A percentile compares a stretch with the other conserved stretches of the same genome.
Evolutionary conservation across 371 early-diverging fungal species (phyloP).

Genomic region (Chytridium lagenaria): DNA sequence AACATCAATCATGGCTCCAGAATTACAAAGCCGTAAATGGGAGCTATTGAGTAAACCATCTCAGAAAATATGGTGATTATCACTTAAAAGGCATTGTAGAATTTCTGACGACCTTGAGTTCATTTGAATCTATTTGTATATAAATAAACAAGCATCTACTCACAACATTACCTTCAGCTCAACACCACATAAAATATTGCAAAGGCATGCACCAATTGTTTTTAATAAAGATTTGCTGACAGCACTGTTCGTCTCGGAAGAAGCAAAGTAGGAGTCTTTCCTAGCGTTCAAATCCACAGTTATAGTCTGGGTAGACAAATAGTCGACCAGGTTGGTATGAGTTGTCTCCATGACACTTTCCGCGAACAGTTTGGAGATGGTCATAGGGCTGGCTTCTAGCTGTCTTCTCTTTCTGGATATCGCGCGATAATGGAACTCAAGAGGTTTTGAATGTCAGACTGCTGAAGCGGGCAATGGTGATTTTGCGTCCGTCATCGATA

Average conservation of each 20-base stretch:
- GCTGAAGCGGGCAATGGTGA: not conserved
- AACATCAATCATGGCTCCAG: conserved; percentile 7
- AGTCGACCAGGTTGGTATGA: not conserved
- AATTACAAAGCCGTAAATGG: conserved; percentile 1
- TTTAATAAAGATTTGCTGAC: not conserved
- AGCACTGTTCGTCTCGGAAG: not conserved
- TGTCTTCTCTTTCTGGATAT: not conserved
- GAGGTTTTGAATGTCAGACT: not conserved
- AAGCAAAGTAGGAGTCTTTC: too few species aligned
- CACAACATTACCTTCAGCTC: not conserved
- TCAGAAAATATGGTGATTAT: not conserved
- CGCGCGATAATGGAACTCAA: not conserved
- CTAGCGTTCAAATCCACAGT: not conserved
- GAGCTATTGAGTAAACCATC: not conserved
- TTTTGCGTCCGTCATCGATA: not conserved
- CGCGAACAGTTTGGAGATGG: not conserved
- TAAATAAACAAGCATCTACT: not conserved
- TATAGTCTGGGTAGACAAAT: not conserved
- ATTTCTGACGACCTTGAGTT: not conserved
- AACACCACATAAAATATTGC: not conserved
- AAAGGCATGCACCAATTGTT: not conserved
- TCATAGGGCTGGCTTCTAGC: not conserved
- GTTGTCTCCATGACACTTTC: not conserved
- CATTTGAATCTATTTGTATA: not conserved
- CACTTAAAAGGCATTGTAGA: not conserved